Base-by-base conservation (phyloP, 495 filamentous ascomycete species). In the Staphylotrichum tortipilum region DNA sequence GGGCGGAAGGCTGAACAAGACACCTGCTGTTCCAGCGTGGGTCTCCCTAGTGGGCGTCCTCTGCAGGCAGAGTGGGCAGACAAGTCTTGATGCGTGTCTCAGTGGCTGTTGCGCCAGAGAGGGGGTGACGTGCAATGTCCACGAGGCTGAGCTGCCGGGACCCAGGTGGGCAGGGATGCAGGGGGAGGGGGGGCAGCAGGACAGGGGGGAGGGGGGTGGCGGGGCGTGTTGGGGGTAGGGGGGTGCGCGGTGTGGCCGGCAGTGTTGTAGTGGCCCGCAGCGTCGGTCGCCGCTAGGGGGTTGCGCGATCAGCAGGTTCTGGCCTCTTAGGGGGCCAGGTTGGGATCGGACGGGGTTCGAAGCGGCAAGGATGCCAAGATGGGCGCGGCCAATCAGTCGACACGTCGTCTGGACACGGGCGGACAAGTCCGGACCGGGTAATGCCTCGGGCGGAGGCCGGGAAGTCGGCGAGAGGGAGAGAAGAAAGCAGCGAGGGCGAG, bases 91-190 rank as follows among this genome's bases (percentile, higher is more conserved):
- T 63, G 60, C 56, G 63, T 65, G 62, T 65, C 58, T 61, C 63
- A 55, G 58, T 57, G 63, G 63, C 57, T 61, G 56, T 43, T 49
- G 18, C 35, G 51, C 45, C 50, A 47, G 53, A 45, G 46, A 34
- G 31, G 10, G 48, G 55, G 61, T 64, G 64, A 64, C 59, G 61
- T 64, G 60, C 57, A 48, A 46, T 44, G 59, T 47, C 44, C 63
- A 66, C 63, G 63, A 62, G 63, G 63, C 61, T 64, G 63, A 65
- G 63, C 38, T 52, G 57, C 17, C 52, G 52, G 35, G n/a, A n/a
- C 54, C 55, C 58, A 65, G 62, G 62, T 48, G 57, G 60, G 59
- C 62, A 65, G 57, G 61, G 39, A 46, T 42, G 47, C 48, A 54
- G 54, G 57, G 49, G 51, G 47, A 42, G 19, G 43, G 42, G 30